phyloP scores from a whole-genome alignment of 305 asterid genomes.

The Fraxinus xanthoxyloides region DNA sequence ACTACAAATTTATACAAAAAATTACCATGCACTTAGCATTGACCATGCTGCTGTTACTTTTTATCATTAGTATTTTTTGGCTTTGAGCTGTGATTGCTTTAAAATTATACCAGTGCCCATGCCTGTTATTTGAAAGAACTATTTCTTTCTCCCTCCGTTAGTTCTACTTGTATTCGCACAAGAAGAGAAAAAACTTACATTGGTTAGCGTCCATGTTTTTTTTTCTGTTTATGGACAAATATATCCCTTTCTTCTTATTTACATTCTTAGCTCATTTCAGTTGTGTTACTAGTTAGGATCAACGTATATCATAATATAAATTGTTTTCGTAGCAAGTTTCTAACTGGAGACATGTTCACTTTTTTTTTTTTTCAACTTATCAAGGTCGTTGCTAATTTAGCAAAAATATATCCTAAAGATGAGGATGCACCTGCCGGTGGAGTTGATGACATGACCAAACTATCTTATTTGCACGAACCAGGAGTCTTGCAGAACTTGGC shows the following conservation, averaged over 20 bases:
- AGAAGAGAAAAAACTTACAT: not conserved
- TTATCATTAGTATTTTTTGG: not conserved
- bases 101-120: not conserved
- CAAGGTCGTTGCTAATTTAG: conserved; percentile 44
- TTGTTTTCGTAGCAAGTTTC: conserved; percentile 11
- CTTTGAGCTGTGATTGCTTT: not conserved
- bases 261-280: not conserved
- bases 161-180: not conserved
- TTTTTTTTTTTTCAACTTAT: conserved; percentile 21
- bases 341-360: conserved; percentile 10
- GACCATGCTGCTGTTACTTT: not conserved
- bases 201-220: not conserved
- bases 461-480: conserved; percentile 78
- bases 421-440: conserved; percentile 71
- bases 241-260: not conserved
- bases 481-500: conserved; percentile 74
- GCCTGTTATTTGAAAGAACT: not conserved
- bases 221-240: not conserved
- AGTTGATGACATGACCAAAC: conserved; percentile 78
- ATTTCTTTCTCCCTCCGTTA: conserved; percentile 3
- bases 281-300: not conserved
- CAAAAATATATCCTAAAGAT: conserved; percentile 65
- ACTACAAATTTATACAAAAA: not conserved
- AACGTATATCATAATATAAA: not conserved
- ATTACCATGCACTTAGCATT: not conserved